Base-by-base conservation (phyloP, 2,329 filamentous ascomycete genomes). In the Chrysoporthe cubensis region DNA sequence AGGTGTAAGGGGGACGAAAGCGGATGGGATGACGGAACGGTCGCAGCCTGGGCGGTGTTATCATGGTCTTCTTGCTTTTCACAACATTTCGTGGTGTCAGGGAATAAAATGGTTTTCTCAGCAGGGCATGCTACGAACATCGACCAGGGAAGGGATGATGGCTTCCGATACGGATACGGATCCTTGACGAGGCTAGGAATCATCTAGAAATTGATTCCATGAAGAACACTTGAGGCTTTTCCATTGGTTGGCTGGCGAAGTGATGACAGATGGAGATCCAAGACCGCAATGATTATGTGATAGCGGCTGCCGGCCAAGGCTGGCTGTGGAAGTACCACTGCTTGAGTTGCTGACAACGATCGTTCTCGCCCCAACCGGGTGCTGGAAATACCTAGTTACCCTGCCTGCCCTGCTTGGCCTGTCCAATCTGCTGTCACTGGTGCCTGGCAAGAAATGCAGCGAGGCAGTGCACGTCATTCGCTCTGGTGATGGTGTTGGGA, bases 1-100 rank as follows among this genome's bases (percentile, higher is more conserved):
- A 97, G 90, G 93, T 96, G 85, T 95, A 92, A 87, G 81, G 77
- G 78, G 74, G 32, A 34, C 13, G 26, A 60, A 26, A 43, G 44
- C 37, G 37, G 44, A 48, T 32, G 34, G 54, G 73, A 71, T 74
- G 71, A 72, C 73, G 71, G 72, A 63, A 56, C 58, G 37, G 43
- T 46, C 64, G 67, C 59, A 63, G 68, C 65, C 62, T 67, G 66
- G 68, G 66, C 62, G 68, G 68, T 70, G 68, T 70, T 70, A 59
- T 62, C 62, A 71, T 66, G 68, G 66, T 66, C 66, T 69, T 71
- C 66, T 68, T 68, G 58, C 68, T 70, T 70, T 69, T 69, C 64
- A 70, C 67, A 59, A 69, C 69, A 66, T 66, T 70, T 70, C 64
- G 64, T 67, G 69, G 64, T 70, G 68, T 70, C 64, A 70, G 68